These are phyloP conservation scores for Pythium sp. DNA, from an alignment of 352 stramenopile species.

Conservation along the genomic window DNA sequence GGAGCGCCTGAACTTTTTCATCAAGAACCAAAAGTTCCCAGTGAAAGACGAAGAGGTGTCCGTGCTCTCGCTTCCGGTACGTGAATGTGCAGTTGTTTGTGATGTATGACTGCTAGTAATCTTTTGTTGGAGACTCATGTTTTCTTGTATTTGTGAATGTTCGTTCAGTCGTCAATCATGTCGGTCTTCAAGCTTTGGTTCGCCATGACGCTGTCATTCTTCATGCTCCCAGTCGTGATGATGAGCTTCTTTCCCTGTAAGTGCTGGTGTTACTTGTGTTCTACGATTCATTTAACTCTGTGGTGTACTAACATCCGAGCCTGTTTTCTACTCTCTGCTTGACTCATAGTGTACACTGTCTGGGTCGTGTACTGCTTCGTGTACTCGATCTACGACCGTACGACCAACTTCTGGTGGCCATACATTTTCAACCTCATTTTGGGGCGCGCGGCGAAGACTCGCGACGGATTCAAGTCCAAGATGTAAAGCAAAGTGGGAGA, in stretches of 20 bases:
- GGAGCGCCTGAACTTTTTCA: conserved; percentile 68
- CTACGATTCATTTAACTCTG: background rate
- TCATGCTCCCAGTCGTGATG: conserved; percentile 72
- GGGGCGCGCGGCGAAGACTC: conserved; percentile 58
- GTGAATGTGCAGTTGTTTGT: conserved; percentile 2
- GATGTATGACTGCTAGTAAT: background rate
- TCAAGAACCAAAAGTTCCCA: conserved; percentile 63
- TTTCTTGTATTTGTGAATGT: background rate
- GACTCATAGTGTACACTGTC: conserved; percentile 59
- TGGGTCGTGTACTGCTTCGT: conserved; percentile 85
- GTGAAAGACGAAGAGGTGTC: conserved; percentile 32
- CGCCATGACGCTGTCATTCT: conserved; percentile 54
- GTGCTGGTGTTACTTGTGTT: conserved; percentile 5
- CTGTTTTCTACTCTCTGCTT: background rate
- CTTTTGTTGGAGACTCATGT: background rate
- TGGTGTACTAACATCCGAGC: background rate
- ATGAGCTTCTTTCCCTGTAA: conserved; percentile 79
- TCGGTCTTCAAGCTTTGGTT: conserved; percentile 77
- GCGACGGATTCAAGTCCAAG: conserved; percentile 43
- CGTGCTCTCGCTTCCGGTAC: conserved; percentile 34
- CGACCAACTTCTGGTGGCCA: conserved; percentile 82
- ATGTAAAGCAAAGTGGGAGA: conserved; percentile 8
- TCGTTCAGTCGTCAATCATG: conserved; percentile 47
- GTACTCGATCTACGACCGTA: conserved; percentile 81
- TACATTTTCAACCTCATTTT: conserved; percentile 82